Percentiles rank a stretch among this genome's conserved stretches.
Conservation (phyloP, 305 asterid genomes). For the Solanum aculeatissimum region DNA sequence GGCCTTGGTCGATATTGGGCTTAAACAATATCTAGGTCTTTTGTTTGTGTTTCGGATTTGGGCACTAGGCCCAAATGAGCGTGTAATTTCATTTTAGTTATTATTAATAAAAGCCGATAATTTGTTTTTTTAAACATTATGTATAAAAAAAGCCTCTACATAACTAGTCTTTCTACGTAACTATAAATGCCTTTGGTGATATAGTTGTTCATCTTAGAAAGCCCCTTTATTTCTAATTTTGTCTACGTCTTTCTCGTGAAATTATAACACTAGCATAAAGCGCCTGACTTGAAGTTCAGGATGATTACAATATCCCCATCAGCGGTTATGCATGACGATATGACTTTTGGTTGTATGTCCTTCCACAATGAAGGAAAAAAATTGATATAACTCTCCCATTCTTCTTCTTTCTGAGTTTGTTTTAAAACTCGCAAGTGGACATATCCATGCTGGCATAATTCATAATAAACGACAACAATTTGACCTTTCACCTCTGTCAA, state of each 20-base stretch:
- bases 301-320: not conserved
- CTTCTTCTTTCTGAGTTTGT: not conserved
- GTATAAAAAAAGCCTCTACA: too few relatives aligned
- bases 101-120: too few relatives aligned
- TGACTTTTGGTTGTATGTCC: not conserved
- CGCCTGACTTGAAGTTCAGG: too few relatives aligned
- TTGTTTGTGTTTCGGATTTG: too few relatives aligned
- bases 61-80: too few relatives aligned
- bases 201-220: too few relatives aligned
- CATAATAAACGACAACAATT: not conserved
- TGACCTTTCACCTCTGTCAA: not conserved
- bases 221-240: not conserved
- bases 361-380: not conserved
- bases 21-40: too few relatives aligned
- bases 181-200: not conserved
- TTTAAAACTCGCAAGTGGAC: not conserved
- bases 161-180: not conserved
- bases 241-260: too few relatives aligned
- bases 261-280: too few relatives aligned
- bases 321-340: not conserved
- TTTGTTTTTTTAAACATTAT: too few relatives aligned
- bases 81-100: too few relatives aligned
- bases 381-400: not conserved
- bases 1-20: too few relatives aligned
- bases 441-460: not conserved